phyloP scores from a whole-genome alignment of 345 rosid genomes.

The Crucihimalaya himalaica region DNA sequence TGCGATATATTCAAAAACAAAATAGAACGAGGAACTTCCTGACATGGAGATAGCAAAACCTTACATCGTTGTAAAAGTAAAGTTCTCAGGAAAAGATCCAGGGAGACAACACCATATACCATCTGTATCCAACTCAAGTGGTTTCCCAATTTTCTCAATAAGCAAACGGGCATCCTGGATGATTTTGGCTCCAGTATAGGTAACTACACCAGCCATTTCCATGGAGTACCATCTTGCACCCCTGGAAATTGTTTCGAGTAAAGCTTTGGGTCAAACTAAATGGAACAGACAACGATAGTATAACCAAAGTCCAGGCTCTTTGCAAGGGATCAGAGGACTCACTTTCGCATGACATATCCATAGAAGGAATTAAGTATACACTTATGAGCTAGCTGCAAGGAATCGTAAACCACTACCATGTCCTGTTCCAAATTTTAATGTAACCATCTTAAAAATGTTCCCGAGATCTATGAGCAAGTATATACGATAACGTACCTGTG shows the following conservation, averaged over 20 bases:
- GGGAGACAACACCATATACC: slow-evolving; percentile 99
- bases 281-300: slow-evolving; percentile 14
- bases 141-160: slow-evolving; percentile 93
- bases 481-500: slow-evolving; percentile 58
- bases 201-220: slow-evolving; percentile 99
- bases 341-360: slow-evolving; percentile 99
- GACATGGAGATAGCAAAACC: slow-evolving; percentile 35
- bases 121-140: slow-evolving; percentile 97
- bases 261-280: slow-evolving; percentile 31
- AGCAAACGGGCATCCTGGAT: slow-evolving; percentile 96
- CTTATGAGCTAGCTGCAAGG: slow-evolving; percentile 97
- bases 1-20: neutral
- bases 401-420: slow-evolving; percentile 97
- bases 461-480: slow-evolving; percentile 22
- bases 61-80: slow-evolving; percentile 88
- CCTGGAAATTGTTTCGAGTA: slow-evolving; percentile 47
- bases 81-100: slow-evolving; percentile 95
- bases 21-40: slow-evolving; percentile 7
- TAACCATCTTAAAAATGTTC: slow-evolving; percentile 5
- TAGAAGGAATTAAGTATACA: slow-evolving; percentile 96
- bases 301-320: slow-evolving; percentile 24
- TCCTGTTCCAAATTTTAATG: slow-evolving; percentile 59
- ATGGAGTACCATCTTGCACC: slow-evolving; percentile 99
- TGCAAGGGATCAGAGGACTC: slow-evolving; percentile 42
- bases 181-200: slow-evolving; percentile 98